Percentiles rank a stretch among this genome's conserved stretches.
phyloP scores from a whole-genome alignment of 768 basidiomycete species.

The Lepiota venenata region DNA sequence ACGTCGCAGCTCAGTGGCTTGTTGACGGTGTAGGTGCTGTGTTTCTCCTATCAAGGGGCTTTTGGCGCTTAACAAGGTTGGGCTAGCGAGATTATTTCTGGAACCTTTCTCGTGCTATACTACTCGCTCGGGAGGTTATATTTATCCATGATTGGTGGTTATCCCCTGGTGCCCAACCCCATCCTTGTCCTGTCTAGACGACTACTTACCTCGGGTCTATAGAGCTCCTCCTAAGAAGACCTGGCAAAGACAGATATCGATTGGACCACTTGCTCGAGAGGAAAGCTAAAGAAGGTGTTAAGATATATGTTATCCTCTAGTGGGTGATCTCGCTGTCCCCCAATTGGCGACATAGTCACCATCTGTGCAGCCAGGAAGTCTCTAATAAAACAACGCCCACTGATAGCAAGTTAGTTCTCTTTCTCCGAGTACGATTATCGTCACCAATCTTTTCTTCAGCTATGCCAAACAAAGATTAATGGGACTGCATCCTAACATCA shows the following conservation, averaged over 20 bases:
- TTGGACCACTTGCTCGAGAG: conserved; percentile 82
- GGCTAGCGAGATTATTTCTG: conserved; percentile 95
- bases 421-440: neutral
- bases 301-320: conserved; percentile 95
- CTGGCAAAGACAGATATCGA: conserved; percentile 80
- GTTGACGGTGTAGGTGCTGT: conserved; percentile 80
- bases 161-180: conserved; percentile 61
- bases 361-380: conserved; percentile 75
- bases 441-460: conserved; percentile 23
- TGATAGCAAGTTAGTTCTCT: conserved; percentile 72
- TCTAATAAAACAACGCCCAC: conserved; percentile 93
- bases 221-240: conserved; percentile 86
- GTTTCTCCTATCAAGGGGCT: neutral
- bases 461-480: conserved; percentile 85
- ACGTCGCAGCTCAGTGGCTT: conserved; percentile 96
- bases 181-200: neutral
- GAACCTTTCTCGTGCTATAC: conserved; percentile 90
- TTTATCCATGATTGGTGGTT: conserved; percentile 99
- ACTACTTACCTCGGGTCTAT: neutral
- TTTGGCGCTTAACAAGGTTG: neutral
- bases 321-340: conserved; percentile 30
- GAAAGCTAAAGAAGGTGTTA: conserved; percentile 94
- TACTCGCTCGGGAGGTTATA: conserved; percentile 82
- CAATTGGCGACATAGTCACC: conserved; percentile 7
- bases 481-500: conserved; percentile 84